Conservation (phyloP, 805 yeast species). For the Cyberlindnera meyerae region DNA sequence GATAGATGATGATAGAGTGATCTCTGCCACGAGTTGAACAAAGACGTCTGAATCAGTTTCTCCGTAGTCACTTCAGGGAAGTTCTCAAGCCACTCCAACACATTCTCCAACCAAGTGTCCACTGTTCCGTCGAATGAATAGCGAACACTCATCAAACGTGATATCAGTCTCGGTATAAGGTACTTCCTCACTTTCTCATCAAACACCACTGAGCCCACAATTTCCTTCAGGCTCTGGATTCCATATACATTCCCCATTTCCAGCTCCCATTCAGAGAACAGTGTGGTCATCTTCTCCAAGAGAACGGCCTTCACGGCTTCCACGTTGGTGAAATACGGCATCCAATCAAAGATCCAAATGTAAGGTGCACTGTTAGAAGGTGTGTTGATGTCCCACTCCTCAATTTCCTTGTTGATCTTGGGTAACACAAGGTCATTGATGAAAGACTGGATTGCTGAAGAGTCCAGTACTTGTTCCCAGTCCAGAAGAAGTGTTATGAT, state of each 20-base stretch:
- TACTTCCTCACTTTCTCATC: slow-evolving; percentile 16
- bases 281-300: slow-evolving; percentile 17
- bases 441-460: slow-evolving; percentile 26
- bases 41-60: slow-evolving; percentile 28
- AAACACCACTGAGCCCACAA: slow-evolving; percentile 26
- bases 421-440: slow-evolving; percentile 33
- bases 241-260: slow-evolving; percentile 12
- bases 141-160: slow-evolving; percentile 1
- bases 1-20: slow-evolving; percentile 12
- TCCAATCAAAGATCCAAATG: slow-evolving; percentile 37
- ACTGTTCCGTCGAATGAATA: no score
- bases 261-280: slow-evolving; percentile 20
- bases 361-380: slow-evolving; percentile 15
- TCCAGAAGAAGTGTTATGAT: slow-evolving; percentile 36
- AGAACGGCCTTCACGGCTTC: slow-evolving; percentile 23
- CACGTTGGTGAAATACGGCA: slow-evolving; percentile 25
- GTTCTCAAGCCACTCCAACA: slow-evolving; percentile 24
- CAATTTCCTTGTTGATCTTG: slow-evolving; percentile 30
- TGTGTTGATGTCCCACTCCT: slow-evolving; percentile 30
- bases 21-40: slow-evolving; percentile 30
- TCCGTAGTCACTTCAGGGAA: slow-evolving; percentile 18
- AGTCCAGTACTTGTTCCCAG: slow-evolving; percentile 37
- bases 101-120: slow-evolving; percentile 12
- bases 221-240: slow-evolving; percentile 30
- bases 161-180: slow-evolving; percentile 21